phyloP scores from a whole-genome alignment of 1,284 basidiomycete species.

The Cryptococcus sp. region DNA sequence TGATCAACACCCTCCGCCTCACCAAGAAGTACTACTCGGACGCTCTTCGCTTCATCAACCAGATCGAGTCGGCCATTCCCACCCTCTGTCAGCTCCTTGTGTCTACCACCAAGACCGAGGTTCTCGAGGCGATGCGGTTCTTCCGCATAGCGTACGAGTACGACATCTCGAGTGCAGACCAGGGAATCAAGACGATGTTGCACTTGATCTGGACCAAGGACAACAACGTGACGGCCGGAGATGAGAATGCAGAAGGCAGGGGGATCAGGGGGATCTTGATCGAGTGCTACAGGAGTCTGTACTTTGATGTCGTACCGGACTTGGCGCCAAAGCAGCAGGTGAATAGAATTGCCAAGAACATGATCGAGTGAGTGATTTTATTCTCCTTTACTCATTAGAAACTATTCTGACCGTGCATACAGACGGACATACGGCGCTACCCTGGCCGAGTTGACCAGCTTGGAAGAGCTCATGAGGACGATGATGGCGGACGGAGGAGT shows the following conservation, averaged over 20 bases:
- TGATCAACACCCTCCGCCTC: slow-evolving; percentile 69
- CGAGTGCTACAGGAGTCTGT: slow-evolving; percentile 83
- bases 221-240: slow-evolving; percentile 70
- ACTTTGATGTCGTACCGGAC: slow-evolving; percentile 71
- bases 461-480: slow-evolving; percentile 93
- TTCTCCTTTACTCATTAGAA: background rate
- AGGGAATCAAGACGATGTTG: slow-evolving; percentile 86
- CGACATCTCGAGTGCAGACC: slow-evolving; percentile 71
- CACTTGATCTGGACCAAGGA: slow-evolving; percentile 98
- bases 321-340: slow-evolving; percentile 79
- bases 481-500: slow-evolving; percentile 81
- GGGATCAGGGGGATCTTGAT: slow-evolving; percentile 82
- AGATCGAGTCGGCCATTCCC: slow-evolving; percentile 74
- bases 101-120: slow-evolving; percentile 88
- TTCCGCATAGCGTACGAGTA: slow-evolving; percentile 84
- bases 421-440: slow-evolving; percentile 87
- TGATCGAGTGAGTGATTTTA: slow-evolving; percentile 79
- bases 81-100: slow-evolving; percentile 75
- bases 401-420: slow-evolving; percentile 1
- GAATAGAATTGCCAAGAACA: slow-evolving; percentile 93
- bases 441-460: slow-evolving; percentile 88
- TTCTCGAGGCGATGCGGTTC: slow-evolving; percentile 92
- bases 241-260: slow-evolving; percentile 79
- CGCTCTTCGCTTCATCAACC: slow-evolving; percentile 78
- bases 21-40: slow-evolving; percentile 85